Percentiles rank a stretch among this genome's conserved stretches.
These are phyloP conservation scores for Aurantiochytrium sp. DNA, from an alignment of 108 stramenopile genomes.

Conservation along the genomic window DNA sequence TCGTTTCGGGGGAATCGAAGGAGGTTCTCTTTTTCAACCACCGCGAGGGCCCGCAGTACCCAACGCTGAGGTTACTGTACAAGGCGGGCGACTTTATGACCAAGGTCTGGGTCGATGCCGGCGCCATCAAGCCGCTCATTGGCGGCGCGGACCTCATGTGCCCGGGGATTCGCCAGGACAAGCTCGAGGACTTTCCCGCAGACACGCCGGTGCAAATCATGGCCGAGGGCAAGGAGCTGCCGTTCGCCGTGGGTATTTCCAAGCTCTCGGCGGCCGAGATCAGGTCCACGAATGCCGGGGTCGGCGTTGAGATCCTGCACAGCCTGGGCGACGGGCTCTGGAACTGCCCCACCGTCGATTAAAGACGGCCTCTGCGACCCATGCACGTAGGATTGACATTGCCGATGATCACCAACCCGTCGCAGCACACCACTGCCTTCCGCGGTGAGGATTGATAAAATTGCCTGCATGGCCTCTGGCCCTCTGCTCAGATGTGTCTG, in stretches of 20 bases:
- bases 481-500: no score
- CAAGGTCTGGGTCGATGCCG: slow-evolving; percentile 3
- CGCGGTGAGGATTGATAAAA: no score
- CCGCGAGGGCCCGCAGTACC: slow-evolving; percentile 11
- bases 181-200: slow-evolving; percentile 14
- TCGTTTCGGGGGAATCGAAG: not conserved
- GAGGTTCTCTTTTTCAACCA: slow-evolving; percentile 22
- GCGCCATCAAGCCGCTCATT: slow-evolving; percentile 3
- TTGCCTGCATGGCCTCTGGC: no score
- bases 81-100: slow-evolving; percentile 19
- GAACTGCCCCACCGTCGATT: not conserved
- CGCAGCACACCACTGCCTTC: no score
- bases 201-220: slow-evolving; percentile 17
- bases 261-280: not conserved
- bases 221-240: slow-evolving; percentile 3
- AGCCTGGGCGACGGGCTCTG: slow-evolving; percentile 15
- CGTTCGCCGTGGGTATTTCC: not conserved
- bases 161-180: not conserved
- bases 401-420: no score
- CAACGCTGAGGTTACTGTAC: slow-evolving; percentile 9
- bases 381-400: no score
- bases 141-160: slow-evolving; percentile 10
- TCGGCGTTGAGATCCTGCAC: slow-evolving; percentile 27
- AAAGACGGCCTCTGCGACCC: no score
- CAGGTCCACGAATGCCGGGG: not conserved